Evolutionary conservation across 176 grass and related monocot genomes (phyloP).

Genomic region (Triticum dicoccoides): DNA sequence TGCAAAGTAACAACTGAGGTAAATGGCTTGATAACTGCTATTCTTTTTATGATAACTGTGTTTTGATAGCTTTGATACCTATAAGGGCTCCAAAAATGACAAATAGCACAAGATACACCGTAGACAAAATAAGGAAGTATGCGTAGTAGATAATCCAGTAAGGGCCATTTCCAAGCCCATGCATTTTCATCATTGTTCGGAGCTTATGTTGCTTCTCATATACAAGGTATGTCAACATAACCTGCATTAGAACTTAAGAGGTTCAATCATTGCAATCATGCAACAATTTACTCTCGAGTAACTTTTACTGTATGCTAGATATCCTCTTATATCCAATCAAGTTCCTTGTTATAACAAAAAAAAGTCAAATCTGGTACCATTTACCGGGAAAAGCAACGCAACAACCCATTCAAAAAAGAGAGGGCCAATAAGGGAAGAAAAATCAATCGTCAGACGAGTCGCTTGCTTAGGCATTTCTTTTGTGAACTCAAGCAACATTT

Average conservation of each 20-base stretch:
- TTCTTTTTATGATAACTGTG: not conserved
- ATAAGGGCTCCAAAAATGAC: slow-evolving; percentile 79
- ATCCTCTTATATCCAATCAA: not conserved
- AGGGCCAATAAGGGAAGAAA: slow-evolving; percentile 49
- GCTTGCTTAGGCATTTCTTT: slow-evolving; percentile 70
- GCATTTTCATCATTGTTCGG: slow-evolving; percentile 98
- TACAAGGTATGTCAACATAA: slow-evolving; percentile 81
- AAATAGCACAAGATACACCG: slow-evolving; percentile 70
- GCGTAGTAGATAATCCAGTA: slow-evolving; percentile 93
- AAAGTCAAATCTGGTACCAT: not conserved
- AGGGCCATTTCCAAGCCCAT: slow-evolving; percentile 81
- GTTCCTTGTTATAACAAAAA: not conserved
- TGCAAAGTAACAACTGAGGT: slow-evolving; percentile 40
- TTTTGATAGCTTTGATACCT: slow-evolving; percentile 47
- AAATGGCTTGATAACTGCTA: not conserved
- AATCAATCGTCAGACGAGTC: slow-evolving; percentile 32
- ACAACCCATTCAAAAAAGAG: slow-evolving; percentile 61
- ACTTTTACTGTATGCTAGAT: not conserved
- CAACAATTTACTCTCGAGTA: not conserved
- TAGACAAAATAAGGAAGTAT: slow-evolving; percentile 81
- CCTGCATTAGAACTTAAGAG: slow-evolving; percentile 48
- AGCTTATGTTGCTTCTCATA: slow-evolving; percentile 97
- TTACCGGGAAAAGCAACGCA: slow-evolving; percentile 69
- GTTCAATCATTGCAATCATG: slow-evolving; percentile 14
- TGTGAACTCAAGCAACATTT: slow-evolving; percentile 50